Conservation (phyloP, 2,329 filamentous ascomycete species). For the Epichloe uncinata region DNA sequence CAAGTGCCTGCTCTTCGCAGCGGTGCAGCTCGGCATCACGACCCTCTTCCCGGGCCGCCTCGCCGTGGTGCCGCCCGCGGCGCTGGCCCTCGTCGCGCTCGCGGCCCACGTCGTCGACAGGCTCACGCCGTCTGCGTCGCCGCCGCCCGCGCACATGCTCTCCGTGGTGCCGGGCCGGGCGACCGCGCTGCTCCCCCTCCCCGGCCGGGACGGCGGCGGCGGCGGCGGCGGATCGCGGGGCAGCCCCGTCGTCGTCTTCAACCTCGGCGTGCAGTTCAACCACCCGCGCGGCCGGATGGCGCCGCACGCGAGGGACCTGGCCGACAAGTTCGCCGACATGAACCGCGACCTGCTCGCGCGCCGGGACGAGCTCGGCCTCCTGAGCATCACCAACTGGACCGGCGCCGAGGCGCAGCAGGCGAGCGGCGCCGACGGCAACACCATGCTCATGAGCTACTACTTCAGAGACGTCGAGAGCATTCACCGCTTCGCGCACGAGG, state of each 20-base stretch:
- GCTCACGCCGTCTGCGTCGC: conserved; percentile 2
- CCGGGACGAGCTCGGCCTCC: conserved; percentile 31
- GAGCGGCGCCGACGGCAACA: conserved; percentile 25
- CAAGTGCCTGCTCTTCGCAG: conserved; percentile 20
- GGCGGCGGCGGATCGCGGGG: conserved; percentile 16
- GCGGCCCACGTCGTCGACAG: conserved; percentile 17
- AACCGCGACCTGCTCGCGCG: conserved; percentile 19
- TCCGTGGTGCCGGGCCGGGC: conserved; percentile 19
- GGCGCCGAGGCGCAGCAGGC: conserved; percentile 8
- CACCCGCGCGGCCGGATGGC: conserved; percentile 35
- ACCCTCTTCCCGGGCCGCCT: conserved; percentile 21
- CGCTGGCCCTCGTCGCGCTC: conserved; percentile 18
- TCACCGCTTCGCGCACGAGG: conserved; percentile 38
- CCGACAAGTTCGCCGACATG: conserved; percentile 26
- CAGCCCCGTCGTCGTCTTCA: conserved; percentile 27
- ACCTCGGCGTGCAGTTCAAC: conserved; percentile 31
- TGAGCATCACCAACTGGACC: conserved; percentile 29
- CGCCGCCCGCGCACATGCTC: conserved; percentile 8
- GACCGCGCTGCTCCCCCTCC: conserved; percentile 23
- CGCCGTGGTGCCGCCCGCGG: conserved; percentile 20
- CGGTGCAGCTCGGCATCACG: conserved; percentile 21
- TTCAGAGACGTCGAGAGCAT: conserved; percentile 35
- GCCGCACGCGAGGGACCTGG: conserved; percentile 28
- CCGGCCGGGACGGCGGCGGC: conserved; percentile 11
- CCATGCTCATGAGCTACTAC: conserved; percentile 33